phyloP scores from a whole-genome alignment of 2,329 filamentous ascomycete species.

The Aotearoamyces nothofagi region DNA sequence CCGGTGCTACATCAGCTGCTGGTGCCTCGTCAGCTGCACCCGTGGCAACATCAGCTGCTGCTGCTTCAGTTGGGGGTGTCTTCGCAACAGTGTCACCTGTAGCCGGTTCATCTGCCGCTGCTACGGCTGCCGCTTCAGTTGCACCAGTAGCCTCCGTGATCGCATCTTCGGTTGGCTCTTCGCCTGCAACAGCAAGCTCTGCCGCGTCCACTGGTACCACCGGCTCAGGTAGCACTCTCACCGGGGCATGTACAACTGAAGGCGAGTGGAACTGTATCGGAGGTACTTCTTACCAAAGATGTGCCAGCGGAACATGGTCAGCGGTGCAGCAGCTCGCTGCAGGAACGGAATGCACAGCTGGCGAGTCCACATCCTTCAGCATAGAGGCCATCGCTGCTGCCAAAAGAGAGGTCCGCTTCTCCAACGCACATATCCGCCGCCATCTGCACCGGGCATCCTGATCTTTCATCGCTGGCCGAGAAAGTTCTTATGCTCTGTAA shows the following conservation, averaged over 20 bases:
- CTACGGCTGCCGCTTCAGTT: slow-evolving; percentile 7
- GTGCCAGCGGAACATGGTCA: slow-evolving; percentile 36
- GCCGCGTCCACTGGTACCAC: slow-evolving; percentile 10
- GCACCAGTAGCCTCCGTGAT: slow-evolving; percentile 9
- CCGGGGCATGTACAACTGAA: slow-evolving; percentile 28
- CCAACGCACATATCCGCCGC: slow-evolving; percentile 12
- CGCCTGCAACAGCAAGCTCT: slow-evolving; percentile 12
- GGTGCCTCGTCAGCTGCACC: slow-evolving; percentile 2
- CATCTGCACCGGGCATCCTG: slow-evolving; percentile 8
- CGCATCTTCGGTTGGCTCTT: slow-evolving; percentile 9
- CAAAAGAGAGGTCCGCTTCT: slow-evolving; percentile 14
- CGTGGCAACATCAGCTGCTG: background rate
- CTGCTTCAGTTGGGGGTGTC: slow-evolving; percentile 14
- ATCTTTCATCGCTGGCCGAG: slow-evolving; percentile 11
- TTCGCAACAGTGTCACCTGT: slow-evolving; percentile 18
- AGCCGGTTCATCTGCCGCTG: slow-evolving; percentile 7
- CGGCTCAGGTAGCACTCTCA: slow-evolving; percentile 22
- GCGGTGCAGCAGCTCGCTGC: slow-evolving; percentile 24
- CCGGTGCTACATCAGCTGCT: slow-evolving; percentile 4
- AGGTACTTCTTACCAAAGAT: slow-evolving; percentile 36
- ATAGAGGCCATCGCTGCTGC: slow-evolving; percentile 16
- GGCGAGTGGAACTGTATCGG: slow-evolving; percentile 38
- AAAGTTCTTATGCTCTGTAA: no score
- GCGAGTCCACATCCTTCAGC: slow-evolving; percentile 24
- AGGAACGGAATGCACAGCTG: slow-evolving; percentile 29